These are phyloP conservation scores for Clavispora vitiphila DNA, from an alignment of 805 yeast genomes.

Conservation along the genomic window DNA sequence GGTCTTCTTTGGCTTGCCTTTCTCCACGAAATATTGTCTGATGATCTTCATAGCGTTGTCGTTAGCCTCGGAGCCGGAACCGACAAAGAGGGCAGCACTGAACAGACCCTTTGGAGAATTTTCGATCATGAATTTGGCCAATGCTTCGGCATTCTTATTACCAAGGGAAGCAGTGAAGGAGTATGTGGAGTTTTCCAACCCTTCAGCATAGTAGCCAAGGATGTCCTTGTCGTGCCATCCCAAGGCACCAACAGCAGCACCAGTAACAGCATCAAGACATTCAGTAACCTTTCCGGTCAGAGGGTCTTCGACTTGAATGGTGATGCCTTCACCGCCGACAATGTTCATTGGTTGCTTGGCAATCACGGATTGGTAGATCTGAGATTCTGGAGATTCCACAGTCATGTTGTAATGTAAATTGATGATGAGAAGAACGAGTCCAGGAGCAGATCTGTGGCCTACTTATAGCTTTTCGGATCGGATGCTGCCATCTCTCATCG, in stretches of 20 bases:
- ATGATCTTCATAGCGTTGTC: constrained; percentile 25
- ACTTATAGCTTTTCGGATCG: not conserved
- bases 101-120: constrained; percentile 42
- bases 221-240: constrained; percentile 28
- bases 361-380: constrained; percentile 41
- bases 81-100: constrained; percentile 45
- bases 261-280: constrained; percentile 23
- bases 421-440: constrained; percentile 10
- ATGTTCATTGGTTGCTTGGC: constrained; percentile 34
- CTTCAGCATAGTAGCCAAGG: constrained; percentile 16
- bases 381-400: constrained; percentile 36
- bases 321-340: constrained; percentile 37
- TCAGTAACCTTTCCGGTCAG: constrained; percentile 29
- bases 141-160: constrained; percentile 20
- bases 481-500: not conserved
- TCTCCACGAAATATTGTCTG: constrained; percentile 32
- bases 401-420: constrained; percentile 43
- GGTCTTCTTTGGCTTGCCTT: constrained; percentile 35
- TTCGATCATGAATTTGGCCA: constrained; percentile 25
- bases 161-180: constrained; percentile 22
- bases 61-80: constrained; percentile 55
- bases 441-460: too few species aligned
- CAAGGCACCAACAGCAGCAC: constrained; percentile 32
- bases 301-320: constrained; percentile 38
- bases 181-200: constrained; percentile 18